phyloP scores from a whole-genome alignment of 345 rosid species.

The Sisymbrium irio region DNA sequence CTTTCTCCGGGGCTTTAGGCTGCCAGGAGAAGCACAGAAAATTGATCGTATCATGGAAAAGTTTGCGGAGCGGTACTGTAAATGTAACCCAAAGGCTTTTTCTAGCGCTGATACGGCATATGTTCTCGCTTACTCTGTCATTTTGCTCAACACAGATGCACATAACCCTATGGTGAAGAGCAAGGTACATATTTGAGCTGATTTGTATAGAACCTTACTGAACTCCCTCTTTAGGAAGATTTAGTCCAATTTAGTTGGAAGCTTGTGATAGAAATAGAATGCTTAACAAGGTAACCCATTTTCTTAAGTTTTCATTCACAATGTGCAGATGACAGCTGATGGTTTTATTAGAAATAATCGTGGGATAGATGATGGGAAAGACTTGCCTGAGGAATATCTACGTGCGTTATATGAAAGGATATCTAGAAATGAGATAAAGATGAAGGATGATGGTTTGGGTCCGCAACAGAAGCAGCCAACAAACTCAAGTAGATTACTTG shows the following conservation, averaged over 20 bases:
- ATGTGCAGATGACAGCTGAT: constrained; percentile 93
- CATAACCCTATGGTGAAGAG: constrained; percentile 97
- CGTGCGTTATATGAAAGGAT: constrained; percentile 90
- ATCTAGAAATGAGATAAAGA: constrained; percentile 94
- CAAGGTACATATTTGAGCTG: constrained; percentile 59
- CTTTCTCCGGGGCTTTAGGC: constrained; percentile 85
- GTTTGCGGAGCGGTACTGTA: constrained; percentile 95
- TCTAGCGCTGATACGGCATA: constrained; percentile 97
- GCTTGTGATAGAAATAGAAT: constrained; percentile 16
- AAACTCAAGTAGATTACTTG: constrained; percentile 76
- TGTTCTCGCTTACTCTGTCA: constrained; percentile 97
- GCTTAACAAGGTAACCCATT: constrained; percentile 4
- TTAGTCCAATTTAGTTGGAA: constrained; percentile 23
- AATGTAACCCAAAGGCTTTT: constrained; percentile 92
- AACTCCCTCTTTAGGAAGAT: constrained; percentile 1
- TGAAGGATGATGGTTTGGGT: constrained; percentile 89
- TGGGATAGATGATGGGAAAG: constrained; percentile 98
- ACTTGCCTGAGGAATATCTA: constrained; percentile 85
- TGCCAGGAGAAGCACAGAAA: constrained; percentile 99
- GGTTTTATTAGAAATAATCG: constrained; percentile 96
- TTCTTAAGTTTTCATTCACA: constrained; percentile 21
- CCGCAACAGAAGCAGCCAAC: constrained; percentile 75
- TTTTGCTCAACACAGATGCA: constrained; percentile 96
- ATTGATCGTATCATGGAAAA: constrained; percentile 99
- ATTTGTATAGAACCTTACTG: not conserved